Evolutionary conservation across 2,329 filamentous ascomycete species (phyloP).

Genomic region (Pseudogymnoascus sp.): DNA sequence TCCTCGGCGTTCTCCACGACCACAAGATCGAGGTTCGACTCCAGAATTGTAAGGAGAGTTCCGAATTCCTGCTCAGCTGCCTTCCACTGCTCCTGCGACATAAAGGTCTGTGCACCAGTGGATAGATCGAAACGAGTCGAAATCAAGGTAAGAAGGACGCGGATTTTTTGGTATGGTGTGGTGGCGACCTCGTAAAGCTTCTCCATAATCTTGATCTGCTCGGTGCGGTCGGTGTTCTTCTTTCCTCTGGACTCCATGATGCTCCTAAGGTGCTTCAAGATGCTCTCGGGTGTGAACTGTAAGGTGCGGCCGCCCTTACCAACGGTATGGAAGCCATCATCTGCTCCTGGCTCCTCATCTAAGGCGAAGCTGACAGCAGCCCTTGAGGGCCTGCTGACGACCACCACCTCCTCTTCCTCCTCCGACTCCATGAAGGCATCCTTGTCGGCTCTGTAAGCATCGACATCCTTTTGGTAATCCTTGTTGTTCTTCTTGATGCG

Average conservation of each 20-base stretch:
- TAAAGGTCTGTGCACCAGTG: slow-evolving; percentile 68
- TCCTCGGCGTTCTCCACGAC: slow-evolving; percentile 91
- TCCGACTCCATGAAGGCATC: slow-evolving; percentile 82
- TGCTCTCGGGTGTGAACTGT: slow-evolving; percentile 92
- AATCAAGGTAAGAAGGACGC: slow-evolving; percentile 82
- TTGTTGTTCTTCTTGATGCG: slow-evolving; percentile 99
- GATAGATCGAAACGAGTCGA: slow-evolving; percentile 92
- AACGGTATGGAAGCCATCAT: slow-evolving; percentile 83
- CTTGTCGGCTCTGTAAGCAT: slow-evolving; percentile 77
- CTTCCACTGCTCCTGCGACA: slow-evolving; percentile 97
- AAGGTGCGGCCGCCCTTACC: slow-evolving; percentile 82
- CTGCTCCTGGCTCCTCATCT: slow-evolving; percentile 52
- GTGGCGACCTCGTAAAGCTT: slow-evolving; percentile 82
- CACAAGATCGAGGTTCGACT: slow-evolving; percentile 70
- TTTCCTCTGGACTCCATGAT: slow-evolving; percentile 96
- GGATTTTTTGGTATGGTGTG: slow-evolving; percentile 88
- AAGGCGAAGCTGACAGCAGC: slow-evolving; percentile 42
- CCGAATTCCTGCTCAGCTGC: slow-evolving; percentile 80
- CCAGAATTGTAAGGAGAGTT: slow-evolving; percentile 68
- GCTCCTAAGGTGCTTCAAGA: slow-evolving; percentile 88
- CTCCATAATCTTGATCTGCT: slow-evolving; percentile 98
- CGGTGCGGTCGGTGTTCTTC: slow-evolving; percentile 93
- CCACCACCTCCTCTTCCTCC: slow-evolving; percentile 59
- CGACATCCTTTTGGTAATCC: slow-evolving; percentile 81
- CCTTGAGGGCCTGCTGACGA: slow-evolving; percentile 45